phyloP scores from a whole-genome alignment of 805 yeast species.

The Metschnikowia reukaufii region DNA sequence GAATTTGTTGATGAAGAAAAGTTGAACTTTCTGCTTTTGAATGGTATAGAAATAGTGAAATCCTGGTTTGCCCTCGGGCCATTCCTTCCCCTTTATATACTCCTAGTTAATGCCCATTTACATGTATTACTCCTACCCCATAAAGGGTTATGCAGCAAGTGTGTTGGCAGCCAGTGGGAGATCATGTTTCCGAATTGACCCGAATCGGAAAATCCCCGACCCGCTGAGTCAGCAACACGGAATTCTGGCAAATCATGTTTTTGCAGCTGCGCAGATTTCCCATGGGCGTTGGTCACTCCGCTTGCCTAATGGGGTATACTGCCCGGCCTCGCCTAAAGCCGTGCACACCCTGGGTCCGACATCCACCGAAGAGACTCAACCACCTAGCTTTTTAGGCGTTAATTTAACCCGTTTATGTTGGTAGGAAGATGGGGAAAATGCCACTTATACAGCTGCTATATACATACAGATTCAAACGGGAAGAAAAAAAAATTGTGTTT shows the following conservation, averaged over 20 bases:
- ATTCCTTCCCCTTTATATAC: too few species aligned
- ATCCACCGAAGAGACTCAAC: too few species aligned
- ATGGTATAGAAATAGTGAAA: neutral
- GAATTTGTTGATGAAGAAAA: too few species aligned
- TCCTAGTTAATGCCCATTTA: neutral
- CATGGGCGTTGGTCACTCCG: neutral
- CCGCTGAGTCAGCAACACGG: neutral
- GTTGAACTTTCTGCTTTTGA: neutral
- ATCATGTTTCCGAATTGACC: neutral
- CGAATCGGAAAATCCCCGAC: neutral
- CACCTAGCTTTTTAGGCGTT: too few species aligned
- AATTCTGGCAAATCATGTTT: neutral
- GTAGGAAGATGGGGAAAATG: too few species aligned
- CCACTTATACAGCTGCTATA: too few species aligned
- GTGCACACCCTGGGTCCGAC: too few species aligned
- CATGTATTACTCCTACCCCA: neutral
- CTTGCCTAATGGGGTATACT: neutral
- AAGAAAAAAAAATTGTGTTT: too few species aligned
- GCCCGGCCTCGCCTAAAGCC: constrained; percentile 1
- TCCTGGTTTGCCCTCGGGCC: neutral
- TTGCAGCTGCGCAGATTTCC: neutral
- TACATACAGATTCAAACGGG: too few species aligned
- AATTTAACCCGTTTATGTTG: too few species aligned
- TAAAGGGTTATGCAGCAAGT: too few species aligned
- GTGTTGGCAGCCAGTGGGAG: neutral